Evolutionary conservation across 768 basidiomycete genomes (phyloP), one percentile per base, ranked within the genome.

Genomic region (Tricholomella constricta): DNA sequence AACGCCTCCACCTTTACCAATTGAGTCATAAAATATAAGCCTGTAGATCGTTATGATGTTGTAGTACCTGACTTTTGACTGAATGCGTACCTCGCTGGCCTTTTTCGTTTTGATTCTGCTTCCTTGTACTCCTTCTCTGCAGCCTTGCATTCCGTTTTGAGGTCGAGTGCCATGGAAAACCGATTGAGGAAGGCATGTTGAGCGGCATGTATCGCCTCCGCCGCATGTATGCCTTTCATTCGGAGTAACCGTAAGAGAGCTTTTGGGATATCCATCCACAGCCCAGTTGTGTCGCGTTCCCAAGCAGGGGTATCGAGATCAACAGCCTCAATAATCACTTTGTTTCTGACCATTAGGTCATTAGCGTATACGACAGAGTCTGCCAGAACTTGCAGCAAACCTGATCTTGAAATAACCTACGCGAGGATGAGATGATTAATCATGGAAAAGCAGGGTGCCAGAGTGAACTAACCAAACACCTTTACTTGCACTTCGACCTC

Each of bases 151-250:
- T 95, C 94, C 2, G 92, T 94, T 53, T 74, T 78, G 29, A 94
- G 66, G 51, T 92, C 90, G 26, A 77, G 73, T 0, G 81, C 78
- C 57, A 94, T 71, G 4, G 82, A 73, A 59, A 91, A 92, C 36
- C 82, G 79, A 61, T 91, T 93, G 56, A 95, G 69, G 60, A 94
- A 78, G 0, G 90, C 90, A 64, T 96, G 94, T 58, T 86, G 78
- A 2, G 93, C 92, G 4, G 91, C 81, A 63, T 96, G 93, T 43
- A 95, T 91, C 0, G 86, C 88, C 44, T 82, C 92, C 0, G 92
- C 90, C 1, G 84, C 78, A 53, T 85, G 81, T 36, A 91, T 78
- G 4, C 69, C 72, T 57, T 85, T 83, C 10, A 58, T 55, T 11
- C 69, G 68, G 65, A 93, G 73, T n/a, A 85, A 63, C 6, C 75